Conservation (phyloP, 352 stramenopile genomes). For the Phytophthora tentaculata region DNA sequence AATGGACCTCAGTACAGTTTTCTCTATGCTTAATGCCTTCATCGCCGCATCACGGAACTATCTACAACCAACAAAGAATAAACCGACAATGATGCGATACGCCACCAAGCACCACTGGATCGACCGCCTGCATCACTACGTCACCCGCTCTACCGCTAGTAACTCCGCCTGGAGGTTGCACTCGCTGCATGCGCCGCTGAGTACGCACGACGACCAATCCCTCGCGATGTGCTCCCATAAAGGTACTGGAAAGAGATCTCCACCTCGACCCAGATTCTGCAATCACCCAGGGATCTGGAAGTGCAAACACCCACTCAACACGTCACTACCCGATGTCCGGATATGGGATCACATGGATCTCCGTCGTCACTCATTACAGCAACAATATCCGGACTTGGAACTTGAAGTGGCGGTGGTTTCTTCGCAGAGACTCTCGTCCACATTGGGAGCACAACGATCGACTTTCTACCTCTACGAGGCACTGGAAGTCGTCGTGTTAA, state of each 20-base stretch:
- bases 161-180: slow-evolving; percentile 32
- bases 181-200: slow-evolving; percentile 29
- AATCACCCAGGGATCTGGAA: slow-evolving; percentile 37
- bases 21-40: slow-evolving; percentile 44
- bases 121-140: slow-evolving; percentile 45
- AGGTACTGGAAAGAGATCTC: not conserved
- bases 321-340: slow-evolving; percentile 12
- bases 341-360: slow-evolving; percentile 44
- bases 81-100: slow-evolving; percentile 15
- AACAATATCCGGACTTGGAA: slow-evolving; percentile 34
- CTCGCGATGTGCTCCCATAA: slow-evolving; percentile 14
- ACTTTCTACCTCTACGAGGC: slow-evolving; percentile 30
- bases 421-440: slow-evolving; percentile 22
- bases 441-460: slow-evolving; percentile 12
- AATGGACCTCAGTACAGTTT: slow-evolving; percentile 30
- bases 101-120: slow-evolving; percentile 47
- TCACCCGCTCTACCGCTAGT: slow-evolving; percentile 25
- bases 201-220: not conserved
- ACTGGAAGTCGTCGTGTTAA: slow-evolving; percentile 42
- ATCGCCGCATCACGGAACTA: slow-evolving; percentile 14
- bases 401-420: slow-evolving; percentile 39
- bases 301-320: slow-evolving; percentile 31
- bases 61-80: not conserved
- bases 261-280: slow-evolving; percentile 32
- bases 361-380: slow-evolving; percentile 25